These are phyloP conservation scores for Dictyostelium discoideum DNA, from an alignment of 78 protist species.

Conservation along the genomic window dicty_2.7 NC_007088.5:3284501-3285000, in stretches of 20 bases:
- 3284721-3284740: neutral
- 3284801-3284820: neutral
- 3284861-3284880: neutral
- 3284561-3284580: conserved; percentile 81
- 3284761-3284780: neutral
- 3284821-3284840: neutral
- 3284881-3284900: neutral
- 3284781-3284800: neutral
- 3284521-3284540: conserved; percentile 23
- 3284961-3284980: neutral
- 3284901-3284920: neutral
- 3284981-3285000: neutral
- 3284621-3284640: conserved; percentile 2
- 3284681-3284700: conserved; percentile 37
- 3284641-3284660: conserved; percentile 53
- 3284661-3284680: conserved; percentile 46
- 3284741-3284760: too few species aligned
- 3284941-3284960: neutral
- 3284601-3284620: too few species aligned
- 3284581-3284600: conserved; percentile 29
- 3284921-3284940: neutral
- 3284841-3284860: neutral
- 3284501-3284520: conserved; percentile 70
- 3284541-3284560: conserved; percentile 18
- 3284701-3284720: neutral